phyloP scores from a whole-genome alignment of 371 early-diverging fungal species.

The Zychaea mexicana region DNA sequence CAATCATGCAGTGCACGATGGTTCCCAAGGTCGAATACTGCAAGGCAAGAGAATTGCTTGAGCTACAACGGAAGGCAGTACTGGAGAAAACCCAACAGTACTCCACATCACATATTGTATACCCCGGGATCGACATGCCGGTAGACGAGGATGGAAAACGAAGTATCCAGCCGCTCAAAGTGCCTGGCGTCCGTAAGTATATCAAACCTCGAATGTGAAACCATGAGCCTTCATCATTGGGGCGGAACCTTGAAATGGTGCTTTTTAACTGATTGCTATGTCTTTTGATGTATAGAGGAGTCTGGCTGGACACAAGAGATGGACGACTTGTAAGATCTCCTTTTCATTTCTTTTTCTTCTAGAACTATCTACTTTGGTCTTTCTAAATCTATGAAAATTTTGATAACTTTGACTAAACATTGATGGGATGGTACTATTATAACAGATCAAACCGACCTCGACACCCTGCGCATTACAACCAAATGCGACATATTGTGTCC shows the following conservation, averaged over 20 bases:
- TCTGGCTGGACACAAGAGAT: constrained; percentile 93
- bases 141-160: constrained; percentile 45
- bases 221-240: not conserved
- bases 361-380: too few relatives aligned
- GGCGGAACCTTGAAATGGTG: too few relatives aligned
- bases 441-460: constrained; percentile 56
- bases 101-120: constrained; percentile 75
- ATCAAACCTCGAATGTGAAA: too few relatives aligned
- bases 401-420: not conserved
- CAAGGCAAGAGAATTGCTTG: constrained; percentile 59
- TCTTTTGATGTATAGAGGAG: constrained; percentile 53
- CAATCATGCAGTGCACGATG: constrained; percentile 91
- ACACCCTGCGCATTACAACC: constrained; percentile 61
- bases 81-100: constrained; percentile 77
- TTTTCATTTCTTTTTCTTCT: not conserved
- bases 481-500: constrained; percentile 74
- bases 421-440: not conserved
- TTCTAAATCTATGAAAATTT: not conserved
- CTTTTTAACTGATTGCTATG: too few relatives aligned
- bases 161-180: constrained; percentile 56
- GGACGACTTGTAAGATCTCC: constrained; percentile 55
- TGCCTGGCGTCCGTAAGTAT: constrained; percentile 77
- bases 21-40: constrained; percentile 63
- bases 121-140: constrained; percentile 80
- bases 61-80: constrained; percentile 76